Conservation (phyloP, 1,284 basidiomycete species). For the Tremellales sp. region DNA sequence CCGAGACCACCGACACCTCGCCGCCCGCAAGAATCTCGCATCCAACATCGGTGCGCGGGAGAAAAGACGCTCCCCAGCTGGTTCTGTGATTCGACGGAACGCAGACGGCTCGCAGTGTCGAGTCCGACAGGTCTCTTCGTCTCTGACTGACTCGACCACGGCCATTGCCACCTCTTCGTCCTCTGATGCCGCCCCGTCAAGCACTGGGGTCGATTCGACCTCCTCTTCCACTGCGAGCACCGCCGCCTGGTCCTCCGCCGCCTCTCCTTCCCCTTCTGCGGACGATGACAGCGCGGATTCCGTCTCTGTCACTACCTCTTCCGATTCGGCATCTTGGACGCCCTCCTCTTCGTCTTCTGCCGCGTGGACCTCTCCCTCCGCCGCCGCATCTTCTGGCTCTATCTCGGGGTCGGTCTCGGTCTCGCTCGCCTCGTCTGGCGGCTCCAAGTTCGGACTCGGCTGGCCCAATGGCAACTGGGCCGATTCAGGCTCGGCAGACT, state of each 20-base stretch:
- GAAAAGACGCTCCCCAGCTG: conserved; percentile 8
- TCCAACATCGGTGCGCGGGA: conserved; percentile 13
- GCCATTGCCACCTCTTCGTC: conserved; percentile 22
- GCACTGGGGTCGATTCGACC: conserved; percentile 46
- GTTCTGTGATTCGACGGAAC: conserved; percentile 26
- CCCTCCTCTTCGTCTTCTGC: conserved; percentile 4
- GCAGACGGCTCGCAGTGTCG: conserved; percentile 44
- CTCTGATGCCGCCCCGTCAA: conserved; percentile 5
- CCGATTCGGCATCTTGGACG: conserved; percentile 52
- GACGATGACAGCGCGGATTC: conserved; percentile 18
- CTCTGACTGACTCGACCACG: conserved; percentile 9
- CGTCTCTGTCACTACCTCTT: neutral
- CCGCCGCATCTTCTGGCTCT: conserved; percentile 16
- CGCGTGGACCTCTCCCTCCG: conserved; percentile 3
- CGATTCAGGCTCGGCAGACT: conserved; percentile 46
- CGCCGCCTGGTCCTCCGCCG: conserved; percentile 41
- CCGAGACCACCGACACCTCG: conserved; percentile 28
- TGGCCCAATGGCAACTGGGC: conserved; percentile 59
- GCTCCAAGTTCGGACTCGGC: conserved; percentile 59
- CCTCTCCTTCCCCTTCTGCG: conserved; percentile 52
- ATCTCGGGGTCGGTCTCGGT: conserved; percentile 15
- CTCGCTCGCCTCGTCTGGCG: conserved; percentile 19
- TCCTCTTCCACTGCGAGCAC: conserved; percentile 60
- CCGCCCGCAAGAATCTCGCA: conserved; percentile 15
- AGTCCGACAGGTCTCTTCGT: conserved; percentile 27